Conservation (phyloP, 2,329 filamentous ascomycete genomes). For the Monosporascus ibericus region DNA sequence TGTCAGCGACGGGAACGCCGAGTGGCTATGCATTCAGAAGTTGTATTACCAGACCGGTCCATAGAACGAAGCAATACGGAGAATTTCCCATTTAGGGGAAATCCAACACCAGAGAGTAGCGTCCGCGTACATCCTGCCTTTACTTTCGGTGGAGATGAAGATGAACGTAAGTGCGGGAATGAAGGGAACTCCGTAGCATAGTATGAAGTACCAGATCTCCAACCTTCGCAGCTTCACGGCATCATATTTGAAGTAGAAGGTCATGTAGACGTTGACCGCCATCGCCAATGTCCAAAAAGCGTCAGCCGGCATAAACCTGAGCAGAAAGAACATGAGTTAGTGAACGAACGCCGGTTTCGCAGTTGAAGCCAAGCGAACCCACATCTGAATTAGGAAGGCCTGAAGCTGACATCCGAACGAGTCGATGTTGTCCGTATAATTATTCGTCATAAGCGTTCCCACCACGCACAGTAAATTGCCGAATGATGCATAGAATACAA, state of each 20-base stretch:
- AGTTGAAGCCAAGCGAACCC: slow-evolving; percentile 23
- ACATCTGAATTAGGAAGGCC: slow-evolving; percentile 79
- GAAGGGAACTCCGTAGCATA: slow-evolving; percentile 69
- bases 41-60: slow-evolving; percentile 57
- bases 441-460: slow-evolving; percentile 65
- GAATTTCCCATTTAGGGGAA: slow-evolving; percentile 56
- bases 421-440: slow-evolving; percentile 43
- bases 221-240: slow-evolving; percentile 56
- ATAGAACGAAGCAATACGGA: slow-evolving; percentile 72
- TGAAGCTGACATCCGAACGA: slow-evolving; percentile 64
- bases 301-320: slow-evolving; percentile 74
- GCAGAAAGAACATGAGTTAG: slow-evolving; percentile 5
- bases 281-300: slow-evolving; percentile 74
- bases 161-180: slow-evolving; percentile 62
- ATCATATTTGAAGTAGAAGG: slow-evolving; percentile 70
- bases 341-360: background rate
- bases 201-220: slow-evolving; percentile 63
- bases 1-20: slow-evolving; percentile 5
- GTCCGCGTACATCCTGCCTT: slow-evolving; percentile 63
- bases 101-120: slow-evolving; percentile 83
- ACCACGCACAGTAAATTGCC: slow-evolving; percentile 76
- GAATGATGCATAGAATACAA: slow-evolving; percentile 78
- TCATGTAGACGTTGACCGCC: slow-evolving; percentile 78
- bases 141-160: slow-evolving; percentile 48
- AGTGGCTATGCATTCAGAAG: background rate